Conservation (phyloP, 2,329 filamentous ascomycete species). For the Ophiostoma populinum region DNA sequence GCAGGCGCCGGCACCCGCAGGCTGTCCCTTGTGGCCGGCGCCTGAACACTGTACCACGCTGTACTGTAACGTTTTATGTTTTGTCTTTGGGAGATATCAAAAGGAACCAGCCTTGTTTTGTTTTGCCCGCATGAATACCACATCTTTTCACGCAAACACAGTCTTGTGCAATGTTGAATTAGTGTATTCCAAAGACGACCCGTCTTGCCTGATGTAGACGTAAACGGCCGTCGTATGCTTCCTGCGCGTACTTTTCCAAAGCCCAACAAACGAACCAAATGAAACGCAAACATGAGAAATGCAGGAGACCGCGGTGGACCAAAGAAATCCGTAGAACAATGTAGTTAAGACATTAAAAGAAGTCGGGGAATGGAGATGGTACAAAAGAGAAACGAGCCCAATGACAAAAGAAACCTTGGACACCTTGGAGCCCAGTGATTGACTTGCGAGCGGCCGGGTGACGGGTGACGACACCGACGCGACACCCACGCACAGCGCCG, state of each 20-base stretch:
- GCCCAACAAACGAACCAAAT: background rate
- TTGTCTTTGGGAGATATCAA: conserved; percentile 1
- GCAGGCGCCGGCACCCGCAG: too few species aligned
- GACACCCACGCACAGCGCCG: background rate
- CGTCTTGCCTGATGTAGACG: background rate
- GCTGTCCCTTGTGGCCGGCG: too few species aligned
- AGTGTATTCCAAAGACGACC: background rate
- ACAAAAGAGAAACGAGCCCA: background rate
- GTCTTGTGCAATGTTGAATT: conserved; percentile 1
- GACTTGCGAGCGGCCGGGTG: too few species aligned
- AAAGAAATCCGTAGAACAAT: background rate
- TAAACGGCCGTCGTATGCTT: too few species aligned
- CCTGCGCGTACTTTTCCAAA: conserved; percentile 2
- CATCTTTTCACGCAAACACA: background rate
- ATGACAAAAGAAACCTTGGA: background rate
- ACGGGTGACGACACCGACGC: too few species aligned
- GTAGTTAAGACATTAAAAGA: conserved; percentile 2
- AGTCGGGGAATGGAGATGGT: background rate
- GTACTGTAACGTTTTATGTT: background rate
- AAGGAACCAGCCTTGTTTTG: background rate
- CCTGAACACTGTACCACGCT: too few species aligned
- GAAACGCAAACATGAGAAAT: background rate
- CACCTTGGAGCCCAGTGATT: too few species aligned
- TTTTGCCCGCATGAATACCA: background rate
- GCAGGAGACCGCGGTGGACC: background rate